These are phyloP conservation scores for Furcasterigmium sp. DNA, from an alignment of 2,329 filamentous ascomycete species.

Conservation along the genomic window DNA sequence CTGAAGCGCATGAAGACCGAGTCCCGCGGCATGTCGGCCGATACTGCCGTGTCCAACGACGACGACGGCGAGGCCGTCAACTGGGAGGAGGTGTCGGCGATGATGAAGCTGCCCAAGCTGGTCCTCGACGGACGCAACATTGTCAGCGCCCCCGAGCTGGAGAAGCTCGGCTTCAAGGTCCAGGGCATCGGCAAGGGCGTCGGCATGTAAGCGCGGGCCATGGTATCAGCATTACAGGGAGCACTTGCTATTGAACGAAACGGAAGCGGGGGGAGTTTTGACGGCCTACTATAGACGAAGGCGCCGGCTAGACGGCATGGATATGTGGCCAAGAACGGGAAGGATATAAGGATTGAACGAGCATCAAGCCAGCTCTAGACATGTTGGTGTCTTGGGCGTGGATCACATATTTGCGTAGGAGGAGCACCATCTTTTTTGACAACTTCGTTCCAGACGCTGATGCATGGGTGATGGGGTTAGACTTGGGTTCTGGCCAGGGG, in stretches of 20 bases:
- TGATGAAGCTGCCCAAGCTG: constrained; percentile 13
- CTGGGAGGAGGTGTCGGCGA: constrained; percentile 31
- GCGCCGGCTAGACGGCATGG: background rate
- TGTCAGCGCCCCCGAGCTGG: constrained; percentile 11
- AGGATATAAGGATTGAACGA: too few species aligned
- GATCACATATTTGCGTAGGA: too few species aligned
- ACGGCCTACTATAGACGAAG: background rate
- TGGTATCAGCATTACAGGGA: too few species aligned
- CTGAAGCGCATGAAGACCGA: constrained; percentile 30
- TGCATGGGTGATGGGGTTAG: too few species aligned
- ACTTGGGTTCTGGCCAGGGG: too few species aligned
- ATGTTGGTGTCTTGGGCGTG: too few species aligned
- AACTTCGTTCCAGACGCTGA: too few species aligned
- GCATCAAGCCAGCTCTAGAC: too few species aligned
- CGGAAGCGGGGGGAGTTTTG: too few species aligned
- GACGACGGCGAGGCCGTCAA: constrained; percentile 41
- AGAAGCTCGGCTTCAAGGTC: constrained; percentile 29
- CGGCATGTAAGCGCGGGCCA: constrained; percentile 33
- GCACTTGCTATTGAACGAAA: too few species aligned
- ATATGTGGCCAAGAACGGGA: too few species aligned
- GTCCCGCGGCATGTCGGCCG: constrained; percentile 41
- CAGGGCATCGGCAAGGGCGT: constrained; percentile 36
- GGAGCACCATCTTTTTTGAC: too few species aligned
- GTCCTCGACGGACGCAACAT: constrained; percentile 14
- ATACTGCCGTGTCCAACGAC: constrained; percentile 22